Evolutionary conservation across 495 filamentous ascomycete species (phyloP).

Genomic region (Daldinia bambusicola): DNA sequence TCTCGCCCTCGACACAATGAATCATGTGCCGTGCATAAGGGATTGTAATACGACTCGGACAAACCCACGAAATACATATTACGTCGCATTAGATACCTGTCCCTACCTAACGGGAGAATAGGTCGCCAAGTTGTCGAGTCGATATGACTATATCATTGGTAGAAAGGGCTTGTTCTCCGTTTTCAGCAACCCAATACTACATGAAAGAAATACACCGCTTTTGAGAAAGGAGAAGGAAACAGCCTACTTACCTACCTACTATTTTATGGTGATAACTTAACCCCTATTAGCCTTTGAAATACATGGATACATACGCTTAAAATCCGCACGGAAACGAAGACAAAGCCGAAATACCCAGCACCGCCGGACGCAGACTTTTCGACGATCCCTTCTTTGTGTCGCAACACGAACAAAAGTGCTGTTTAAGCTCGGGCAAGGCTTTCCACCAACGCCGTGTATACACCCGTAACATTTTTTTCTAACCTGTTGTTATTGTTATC

Average conservation of each 20-base stretch:
- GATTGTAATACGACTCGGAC: neutral
- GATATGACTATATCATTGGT: neutral
- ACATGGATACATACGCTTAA: neutral
- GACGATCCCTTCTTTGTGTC: slow-evolving; percentile 29
- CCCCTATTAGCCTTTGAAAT: neutral
- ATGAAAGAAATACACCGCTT: slow-evolving; percentile 28
- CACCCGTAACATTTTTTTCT: slow-evolving; percentile 1
- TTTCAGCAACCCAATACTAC: slow-evolving; percentile 17
- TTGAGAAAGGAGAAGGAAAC: slow-evolving; percentile 12
- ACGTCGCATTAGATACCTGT: no score
- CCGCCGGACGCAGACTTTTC: slow-evolving; percentile 23
- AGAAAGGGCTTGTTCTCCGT: slow-evolving; percentile 12
- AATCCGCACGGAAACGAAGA: slow-evolving; percentile 12
- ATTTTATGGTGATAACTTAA: neutral
- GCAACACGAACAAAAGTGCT: slow-evolving; percentile 28
- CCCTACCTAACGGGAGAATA: neutral
- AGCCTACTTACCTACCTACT: neutral
- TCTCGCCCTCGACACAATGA: neutral
- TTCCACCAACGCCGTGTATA: neutral
- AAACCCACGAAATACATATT: neutral
- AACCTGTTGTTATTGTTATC: neutral
- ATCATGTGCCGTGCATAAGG: neutral
- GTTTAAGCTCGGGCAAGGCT: slow-evolving; percentile 15
- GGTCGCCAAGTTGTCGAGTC: neutral
- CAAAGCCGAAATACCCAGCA: slow-evolving; percentile 23